Evolutionary conservation across 139 green algal species (phyloP).

Genomic region (Volvox africanus): DNA sequence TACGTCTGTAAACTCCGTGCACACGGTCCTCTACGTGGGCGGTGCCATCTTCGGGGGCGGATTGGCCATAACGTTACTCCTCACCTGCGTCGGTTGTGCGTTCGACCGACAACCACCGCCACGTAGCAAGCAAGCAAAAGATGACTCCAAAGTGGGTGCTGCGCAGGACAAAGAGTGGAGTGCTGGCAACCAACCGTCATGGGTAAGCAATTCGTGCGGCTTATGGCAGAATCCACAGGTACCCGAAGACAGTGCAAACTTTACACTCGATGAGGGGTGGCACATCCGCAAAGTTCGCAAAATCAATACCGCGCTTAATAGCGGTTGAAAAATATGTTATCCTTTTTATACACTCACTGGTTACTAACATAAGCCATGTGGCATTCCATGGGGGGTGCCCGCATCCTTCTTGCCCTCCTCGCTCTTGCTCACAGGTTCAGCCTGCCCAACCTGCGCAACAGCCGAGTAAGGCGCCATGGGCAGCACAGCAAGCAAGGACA

Average conservation of each 20-base stretch:
- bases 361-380: too few species aligned
- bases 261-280: too few species aligned
- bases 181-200: not conserved
- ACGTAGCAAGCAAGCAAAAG: not conserved
- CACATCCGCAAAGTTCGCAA: too few species aligned
- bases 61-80: not conserved
- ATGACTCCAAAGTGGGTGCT: not conserved
- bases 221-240: not conserved
- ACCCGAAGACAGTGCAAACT: too few species aligned
- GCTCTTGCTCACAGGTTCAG: not conserved
- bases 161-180: not conserved
- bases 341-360: too few species aligned
- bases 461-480: not conserved
- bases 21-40: not conserved
- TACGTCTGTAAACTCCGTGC: not conserved
- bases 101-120: not conserved
- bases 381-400: too few species aligned
- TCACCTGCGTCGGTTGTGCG: not conserved
- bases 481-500: not conserved
- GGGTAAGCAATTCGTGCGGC: not conserved
- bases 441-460: not conserved
- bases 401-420: too few species aligned
- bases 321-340: too few species aligned
- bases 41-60: not conserved
- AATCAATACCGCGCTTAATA: too few species aligned